Percentiles rank a stretch among this genome's conserved stretches.
phyloP scores from a whole-genome alignment of 441 rosid genomes.

The Populus hybrid region DNA sequence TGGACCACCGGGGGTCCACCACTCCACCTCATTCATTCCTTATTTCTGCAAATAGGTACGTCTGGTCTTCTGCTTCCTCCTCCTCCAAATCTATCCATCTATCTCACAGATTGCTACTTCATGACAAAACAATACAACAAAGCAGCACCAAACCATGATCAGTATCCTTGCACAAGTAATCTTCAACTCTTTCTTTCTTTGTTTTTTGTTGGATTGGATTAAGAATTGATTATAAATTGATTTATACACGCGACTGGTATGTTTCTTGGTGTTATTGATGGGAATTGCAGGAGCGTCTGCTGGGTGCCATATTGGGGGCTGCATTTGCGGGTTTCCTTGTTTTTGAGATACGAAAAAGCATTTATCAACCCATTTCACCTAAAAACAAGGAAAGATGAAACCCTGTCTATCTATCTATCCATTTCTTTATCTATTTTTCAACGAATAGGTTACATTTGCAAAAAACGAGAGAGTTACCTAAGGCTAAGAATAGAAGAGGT shows the following conservation, averaged over 20 bases:
- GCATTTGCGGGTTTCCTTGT: conserved; percentile 49
- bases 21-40: too few relatives aligned
- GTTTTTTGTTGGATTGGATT: background rate
- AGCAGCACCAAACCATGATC: conserved; percentile 34
- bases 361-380: conserved; percentile 50
- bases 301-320: conserved; percentile 64
- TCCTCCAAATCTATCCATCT: too few relatives aligned
- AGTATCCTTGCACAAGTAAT: conserved; percentile 59
- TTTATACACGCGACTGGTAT: background rate
- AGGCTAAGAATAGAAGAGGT: too few relatives aligned
- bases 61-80: too few relatives aligned
- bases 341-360: conserved; percentile 58
- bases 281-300: conserved; percentile 57
- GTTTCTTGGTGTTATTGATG: background rate
- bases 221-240: background rate
- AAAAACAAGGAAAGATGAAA: conserved; percentile 2
- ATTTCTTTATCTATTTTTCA: too few relatives aligned
- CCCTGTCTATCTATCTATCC: too few relatives aligned
- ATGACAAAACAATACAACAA: background rate
- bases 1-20: too few relatives aligned
- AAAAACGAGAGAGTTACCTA: too few relatives aligned
- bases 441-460: too few relatives aligned
- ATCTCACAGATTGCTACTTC: too few relatives aligned
- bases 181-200: background rate
- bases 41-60: too few relatives aligned